Base-by-base conservation (phyloP, 441 rosid species). In the Flueggea neowawraea region DNA sequence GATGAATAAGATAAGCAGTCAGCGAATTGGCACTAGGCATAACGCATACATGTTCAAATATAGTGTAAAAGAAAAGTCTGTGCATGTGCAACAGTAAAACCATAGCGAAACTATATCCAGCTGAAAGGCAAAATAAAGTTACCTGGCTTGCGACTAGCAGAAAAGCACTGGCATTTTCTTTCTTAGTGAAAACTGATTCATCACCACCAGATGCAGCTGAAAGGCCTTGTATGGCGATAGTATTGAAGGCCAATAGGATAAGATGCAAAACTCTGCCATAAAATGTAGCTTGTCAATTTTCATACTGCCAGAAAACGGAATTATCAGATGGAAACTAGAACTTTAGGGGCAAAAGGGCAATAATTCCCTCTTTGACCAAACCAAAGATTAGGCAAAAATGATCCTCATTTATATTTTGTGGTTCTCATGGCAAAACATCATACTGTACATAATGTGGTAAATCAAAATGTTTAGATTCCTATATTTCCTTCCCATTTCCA, bases 61-160 rank as follows among this genome's bases (percentile, higher is more conserved):
- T 11, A 43, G 12, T 11, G 45, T 11, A 43, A 11, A 11, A 43
- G 17, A 17, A 53, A 50, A 6, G 6, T 52, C 41, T 14, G 11
- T 0, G 13, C 10, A 12, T 50, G 36, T 54, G n/a, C 3, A 12
- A 63, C 10, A 47, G 15, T 47, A 10, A 22, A 22, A 41, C 14
- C 9, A 10, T 45, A 33, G 32, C 14, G 11, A 47, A 22, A 54
- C 31, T 32, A 56, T 44, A 63, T 68, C 48, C 53, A 61, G 51
- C 31, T 32, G 13, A 22, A 57, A 56, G 13, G 61, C 3, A 49
- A 36, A 10, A 6, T 22, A 22, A 22, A 28, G 47, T 52, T 47
- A 94, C 97, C 95, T 94, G 97, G 78, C 97, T 94, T 62, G 97
- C 80, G 58, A 89, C 88, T 31, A 94, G 87, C 63, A 90, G 64